phyloP scores from a whole-genome alignment of 2,329 filamentous ascomycete genomes.

The Colletotrichum zoysiae region DNA sequence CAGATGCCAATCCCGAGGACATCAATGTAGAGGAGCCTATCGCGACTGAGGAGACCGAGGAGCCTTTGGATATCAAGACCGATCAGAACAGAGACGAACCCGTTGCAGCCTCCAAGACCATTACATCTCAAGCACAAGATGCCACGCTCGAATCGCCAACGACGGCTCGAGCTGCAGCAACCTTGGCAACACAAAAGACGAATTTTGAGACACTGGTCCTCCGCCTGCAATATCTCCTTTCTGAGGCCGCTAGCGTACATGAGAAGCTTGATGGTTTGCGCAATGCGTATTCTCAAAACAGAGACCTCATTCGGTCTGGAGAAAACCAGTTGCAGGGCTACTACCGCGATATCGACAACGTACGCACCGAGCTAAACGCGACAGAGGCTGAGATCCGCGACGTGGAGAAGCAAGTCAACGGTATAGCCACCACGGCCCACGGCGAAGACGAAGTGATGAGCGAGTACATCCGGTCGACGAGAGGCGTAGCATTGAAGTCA shows the following conservation, averaged over 20 bases:
- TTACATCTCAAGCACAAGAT: constrained; percentile 36
- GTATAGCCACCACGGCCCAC: constrained; percentile 39
- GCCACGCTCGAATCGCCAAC: constrained; percentile 16
- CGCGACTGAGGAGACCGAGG: constrained; percentile 47
- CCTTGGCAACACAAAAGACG: constrained; percentile 48
- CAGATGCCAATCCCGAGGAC: constrained; percentile 56
- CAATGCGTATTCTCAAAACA: constrained; percentile 34
- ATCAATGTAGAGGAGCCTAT: constrained; percentile 61
- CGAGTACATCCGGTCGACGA: constrained; percentile 68
- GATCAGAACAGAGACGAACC: constrained; percentile 18
- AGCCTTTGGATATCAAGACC: constrained; percentile 31
- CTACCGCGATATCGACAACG: constrained; percentile 49
- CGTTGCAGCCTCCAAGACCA: background rate
- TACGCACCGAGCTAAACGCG: constrained; percentile 52
- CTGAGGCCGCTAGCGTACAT: constrained; percentile 47
- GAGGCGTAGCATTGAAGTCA: constrained; percentile 68
- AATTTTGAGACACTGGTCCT: constrained; percentile 51
- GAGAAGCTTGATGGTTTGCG: constrained; percentile 49
- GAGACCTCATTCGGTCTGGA: constrained; percentile 45
- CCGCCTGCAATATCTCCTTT: constrained; percentile 51
- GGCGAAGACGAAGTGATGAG: constrained; percentile 50
- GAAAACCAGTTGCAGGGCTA: constrained; percentile 50
- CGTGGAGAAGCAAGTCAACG: constrained; percentile 45
- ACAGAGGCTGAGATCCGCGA: constrained; percentile 55
- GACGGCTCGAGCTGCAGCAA: constrained; percentile 35